phyloP scores from a whole-genome alignment of 2,329 filamentous ascomycete species.

The Curvularia lunata region DNA sequence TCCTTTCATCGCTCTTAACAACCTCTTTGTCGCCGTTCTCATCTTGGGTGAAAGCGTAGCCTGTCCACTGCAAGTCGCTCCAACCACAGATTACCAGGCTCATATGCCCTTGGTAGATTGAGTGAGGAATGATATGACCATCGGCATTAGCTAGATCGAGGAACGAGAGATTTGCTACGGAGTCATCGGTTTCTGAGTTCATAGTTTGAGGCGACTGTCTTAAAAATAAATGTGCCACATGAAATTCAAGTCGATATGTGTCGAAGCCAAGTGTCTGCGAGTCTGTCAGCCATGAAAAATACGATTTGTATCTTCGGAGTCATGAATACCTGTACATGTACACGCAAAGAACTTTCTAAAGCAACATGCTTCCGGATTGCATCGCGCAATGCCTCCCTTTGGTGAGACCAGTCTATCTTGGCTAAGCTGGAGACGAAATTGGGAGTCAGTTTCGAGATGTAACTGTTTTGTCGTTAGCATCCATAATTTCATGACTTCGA shows the following conservation, averaged over 20 bases:
- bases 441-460: slow-evolving; percentile 6
- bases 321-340: slow-evolving; percentile 8
- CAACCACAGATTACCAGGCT: slow-evolving; percentile 13
- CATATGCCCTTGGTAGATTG: slow-evolving; percentile 6
- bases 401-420: background rate
- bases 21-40: slow-evolving; percentile 2
- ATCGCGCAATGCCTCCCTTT: slow-evolving; percentile 5
- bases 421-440: slow-evolving; percentile 1
- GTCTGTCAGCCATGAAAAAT: background rate
- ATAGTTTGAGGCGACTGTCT: background rate
- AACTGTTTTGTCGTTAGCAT: background rate
- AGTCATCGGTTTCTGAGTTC: background rate
- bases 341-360: slow-evolving; percentile 2
- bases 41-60: slow-evolving; percentile 7
- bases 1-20: background rate
- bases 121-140: background rate
- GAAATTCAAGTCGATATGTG: slow-evolving; percentile 7
- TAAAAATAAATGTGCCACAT: slow-evolving; percentile 7
- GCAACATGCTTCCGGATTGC: slow-evolving; percentile 11
- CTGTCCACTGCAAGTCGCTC: slow-evolving; percentile 11
- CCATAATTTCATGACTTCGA: background rate
- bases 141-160: background rate
- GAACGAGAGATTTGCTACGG: background rate
- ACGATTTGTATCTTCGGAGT: too few species aligned
- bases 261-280: slow-evolving; percentile 2